Conservation (phyloP, 2,329 filamentous ascomycete genomes). For the Penicillium sp. region DNA sequence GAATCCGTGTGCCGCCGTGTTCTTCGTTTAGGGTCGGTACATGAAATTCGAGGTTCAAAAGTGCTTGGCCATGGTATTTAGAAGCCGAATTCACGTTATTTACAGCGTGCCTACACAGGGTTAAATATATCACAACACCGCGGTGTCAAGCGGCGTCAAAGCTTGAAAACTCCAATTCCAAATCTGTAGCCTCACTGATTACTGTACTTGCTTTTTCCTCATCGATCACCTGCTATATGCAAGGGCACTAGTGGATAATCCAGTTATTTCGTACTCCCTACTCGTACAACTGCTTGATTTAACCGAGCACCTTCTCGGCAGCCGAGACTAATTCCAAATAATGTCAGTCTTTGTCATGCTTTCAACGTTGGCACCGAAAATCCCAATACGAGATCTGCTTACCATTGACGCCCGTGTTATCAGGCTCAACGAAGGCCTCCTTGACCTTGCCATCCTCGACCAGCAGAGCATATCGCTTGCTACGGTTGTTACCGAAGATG, state of each 20-base stretch:
- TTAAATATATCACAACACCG: background rate
- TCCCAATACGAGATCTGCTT: slow-evolving; percentile 29
- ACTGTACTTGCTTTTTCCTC: background rate
- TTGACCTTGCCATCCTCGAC: slow-evolving; percentile 84
- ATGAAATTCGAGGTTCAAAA: background rate
- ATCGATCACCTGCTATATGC: background rate
- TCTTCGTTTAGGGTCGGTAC: too few species aligned
- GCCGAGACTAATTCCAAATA: slow-evolving; percentile 47
- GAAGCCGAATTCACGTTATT: background rate
- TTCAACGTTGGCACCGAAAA: background rate
- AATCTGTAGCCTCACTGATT: background rate
- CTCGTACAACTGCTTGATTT: slow-evolving; percentile 12
- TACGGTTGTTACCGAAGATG: slow-evolving; percentile 79
- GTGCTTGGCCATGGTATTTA: too few species aligned
- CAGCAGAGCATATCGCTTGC: slow-evolving; percentile 85
- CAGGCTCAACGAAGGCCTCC: slow-evolving; percentile 79
- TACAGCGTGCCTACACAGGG: background rate
- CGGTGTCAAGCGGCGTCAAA: background rate
- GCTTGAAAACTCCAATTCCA: background rate
- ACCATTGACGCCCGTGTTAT: slow-evolving; percentile 83
- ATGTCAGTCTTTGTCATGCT: slow-evolving; percentile 14
- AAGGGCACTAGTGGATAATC: background rate
- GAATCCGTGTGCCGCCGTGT: too few species aligned
- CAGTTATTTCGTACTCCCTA: background rate
- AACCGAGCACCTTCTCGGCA: slow-evolving; percentile 55